Evolutionary conservation across 441 rosid species (phyloP).

Genomic region (Gossypium gossypioides): DNA sequence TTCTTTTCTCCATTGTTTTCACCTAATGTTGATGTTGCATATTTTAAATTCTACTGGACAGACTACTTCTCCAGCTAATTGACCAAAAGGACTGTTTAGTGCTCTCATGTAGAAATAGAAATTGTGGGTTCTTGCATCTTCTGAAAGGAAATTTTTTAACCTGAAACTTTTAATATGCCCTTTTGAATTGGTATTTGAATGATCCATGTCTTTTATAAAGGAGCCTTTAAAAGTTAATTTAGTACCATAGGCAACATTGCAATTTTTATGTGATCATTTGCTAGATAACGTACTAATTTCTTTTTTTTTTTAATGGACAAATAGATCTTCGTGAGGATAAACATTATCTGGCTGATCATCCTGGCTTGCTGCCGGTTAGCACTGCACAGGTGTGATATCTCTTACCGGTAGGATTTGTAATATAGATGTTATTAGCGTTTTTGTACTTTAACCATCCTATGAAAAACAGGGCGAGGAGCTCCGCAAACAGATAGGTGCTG

Average conservation of each 20-base stretch:
- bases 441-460: background rate
- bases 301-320: conserved; percentile 14
- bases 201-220: background rate
- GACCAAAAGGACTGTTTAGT: background rate
- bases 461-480: conserved; percentile 84
- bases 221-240: background rate
- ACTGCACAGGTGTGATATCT: conserved; percentile 63
- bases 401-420: conserved; percentile 13
- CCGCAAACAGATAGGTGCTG: conserved; percentile 82
- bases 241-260: background rate
- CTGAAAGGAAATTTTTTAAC: background rate
- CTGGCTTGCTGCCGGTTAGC: conserved; percentile 84
- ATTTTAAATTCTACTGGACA: background rate
- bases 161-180: background rate
- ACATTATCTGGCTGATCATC: conserved; percentile 92
- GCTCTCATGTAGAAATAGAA: background rate
- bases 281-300: conserved; percentile 9
- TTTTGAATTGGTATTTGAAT: background rate
- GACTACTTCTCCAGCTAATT: background rate
- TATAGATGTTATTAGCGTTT: conserved; percentile 5
- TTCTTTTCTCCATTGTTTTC: background rate
- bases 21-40: background rate
- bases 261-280: background rate
- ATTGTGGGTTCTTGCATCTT: background rate
- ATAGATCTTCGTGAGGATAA: conserved; percentile 95